phyloP scores from a whole-genome alignment of 78 protist species.

The Dictyostelium citrinum region DNA sequence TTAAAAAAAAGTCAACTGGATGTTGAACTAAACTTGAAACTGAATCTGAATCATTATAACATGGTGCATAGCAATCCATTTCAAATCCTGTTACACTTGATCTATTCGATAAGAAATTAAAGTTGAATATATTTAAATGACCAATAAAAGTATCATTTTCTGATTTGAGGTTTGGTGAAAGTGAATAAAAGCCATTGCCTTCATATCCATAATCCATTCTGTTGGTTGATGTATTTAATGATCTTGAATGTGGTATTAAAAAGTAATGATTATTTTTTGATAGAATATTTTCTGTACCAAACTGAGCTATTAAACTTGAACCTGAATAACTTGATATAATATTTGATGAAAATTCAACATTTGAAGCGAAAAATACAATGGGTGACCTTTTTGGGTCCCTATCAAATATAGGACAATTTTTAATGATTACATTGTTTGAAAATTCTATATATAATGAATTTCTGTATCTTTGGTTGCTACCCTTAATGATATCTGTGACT shows the following conservation, averaged over 20 bases:
- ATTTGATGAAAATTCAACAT: not conserved
- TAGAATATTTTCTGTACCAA: not conserved
- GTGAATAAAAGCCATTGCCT: not conserved
- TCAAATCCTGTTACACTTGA: not conserved
- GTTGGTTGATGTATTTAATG: not conserved
- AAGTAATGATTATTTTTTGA: not conserved
- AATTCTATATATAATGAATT: not conserved
- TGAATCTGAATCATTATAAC: not conserved
- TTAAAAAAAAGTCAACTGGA: not conserved
- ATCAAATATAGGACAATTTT: not conserved
- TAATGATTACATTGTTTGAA: not conserved
- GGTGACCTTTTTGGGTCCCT: not conserved
- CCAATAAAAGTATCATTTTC: not conserved
- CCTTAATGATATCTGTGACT: not conserved
- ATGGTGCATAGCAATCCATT: not conserved
- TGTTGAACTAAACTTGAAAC: not conserved
- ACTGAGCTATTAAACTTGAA: not conserved
- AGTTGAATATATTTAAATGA: not conserved
- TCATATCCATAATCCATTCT: not conserved
- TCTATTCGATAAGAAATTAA: not conserved
- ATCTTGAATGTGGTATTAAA: no score
- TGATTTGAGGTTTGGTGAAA: not conserved
- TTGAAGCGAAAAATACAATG: not conserved
- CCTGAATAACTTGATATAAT: not conserved
- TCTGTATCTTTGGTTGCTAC: not conserved